phyloP scores from a whole-genome alignment of 1,284 basidiomycete genomes.

The Cryptococcus sp. region DNA sequence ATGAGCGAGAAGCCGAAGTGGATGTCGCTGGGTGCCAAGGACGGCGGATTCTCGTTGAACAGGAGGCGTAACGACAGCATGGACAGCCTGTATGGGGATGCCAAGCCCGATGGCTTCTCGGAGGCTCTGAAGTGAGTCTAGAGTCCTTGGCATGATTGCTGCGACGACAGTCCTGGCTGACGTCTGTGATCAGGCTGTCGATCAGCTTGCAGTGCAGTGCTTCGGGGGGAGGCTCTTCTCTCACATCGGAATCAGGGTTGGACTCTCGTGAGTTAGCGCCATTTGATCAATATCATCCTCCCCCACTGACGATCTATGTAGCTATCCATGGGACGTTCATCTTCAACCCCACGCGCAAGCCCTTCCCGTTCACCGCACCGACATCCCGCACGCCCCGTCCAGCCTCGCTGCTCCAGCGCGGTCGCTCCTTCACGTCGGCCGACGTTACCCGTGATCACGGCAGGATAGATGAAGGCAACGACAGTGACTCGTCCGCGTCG shows the following conservation, averaged over 20 bases:
- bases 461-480: slow-evolving; percentile 5
- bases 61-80: slow-evolving; percentile 32
- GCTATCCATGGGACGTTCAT: slow-evolving; percentile 31
- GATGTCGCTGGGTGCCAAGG: slow-evolving; percentile 7
- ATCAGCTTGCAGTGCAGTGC: slow-evolving; percentile 25
- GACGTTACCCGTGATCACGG: slow-evolving; percentile 21
- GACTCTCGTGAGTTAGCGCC: too few species aligned
- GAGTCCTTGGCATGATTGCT: background rate
- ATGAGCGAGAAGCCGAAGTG: slow-evolving; percentile 15
- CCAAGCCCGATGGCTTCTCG: slow-evolving; percentile 20
- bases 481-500: background rate
- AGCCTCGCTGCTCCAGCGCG: slow-evolving; percentile 37
- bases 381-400: slow-evolving; percentile 19
- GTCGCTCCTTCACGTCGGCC: slow-evolving; percentile 38
- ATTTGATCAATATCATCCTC: too few species aligned
- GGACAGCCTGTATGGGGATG: slow-evolving; percentile 31
- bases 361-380: slow-evolving; percentile 10
- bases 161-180: background rate
- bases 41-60: slow-evolving; percentile 23
- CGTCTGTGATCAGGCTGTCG: slow-evolving; percentile 19
- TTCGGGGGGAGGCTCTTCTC: background rate
- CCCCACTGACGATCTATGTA: background rate
- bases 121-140: slow-evolving; percentile 28
- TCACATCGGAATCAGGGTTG: too few species aligned
- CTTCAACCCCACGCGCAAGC: slow-evolving; percentile 18